Evolutionary conservation across 139 green algal species (phyloP).

Genomic region (Medakamo hakoo): DNA sequence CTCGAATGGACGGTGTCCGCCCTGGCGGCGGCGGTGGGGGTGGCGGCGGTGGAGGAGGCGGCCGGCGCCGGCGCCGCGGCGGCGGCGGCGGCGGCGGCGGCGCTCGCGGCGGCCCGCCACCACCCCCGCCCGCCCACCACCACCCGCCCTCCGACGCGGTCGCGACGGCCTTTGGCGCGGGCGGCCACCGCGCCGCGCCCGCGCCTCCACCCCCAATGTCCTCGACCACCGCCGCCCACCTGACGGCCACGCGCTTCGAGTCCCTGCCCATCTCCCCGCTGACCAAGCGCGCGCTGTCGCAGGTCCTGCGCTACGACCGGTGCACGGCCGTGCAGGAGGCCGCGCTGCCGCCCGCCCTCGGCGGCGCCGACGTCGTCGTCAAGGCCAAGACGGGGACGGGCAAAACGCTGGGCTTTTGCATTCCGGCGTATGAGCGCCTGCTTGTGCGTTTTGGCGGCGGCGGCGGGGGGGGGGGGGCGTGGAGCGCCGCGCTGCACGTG

Average conservation of each 20-base stretch:
- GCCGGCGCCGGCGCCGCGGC: background rate
- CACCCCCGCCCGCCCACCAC: no score
- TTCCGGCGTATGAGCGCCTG: slow-evolving; percentile 44
- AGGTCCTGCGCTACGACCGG: slow-evolving; percentile 30
- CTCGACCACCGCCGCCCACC: slow-evolving; percentile 1
- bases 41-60: background rate
- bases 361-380: slow-evolving; percentile 43
- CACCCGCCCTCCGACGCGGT: no score
- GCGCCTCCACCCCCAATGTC: background rate
- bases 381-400: slow-evolving; percentile 76
- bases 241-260: slow-evolving; percentile 10
- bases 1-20: no score
- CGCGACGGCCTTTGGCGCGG: no score
- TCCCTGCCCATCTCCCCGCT: slow-evolving; percentile 5
- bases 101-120: background rate
- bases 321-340: slow-evolving; percentile 33
- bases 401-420: slow-evolving; percentile 64
- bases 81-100: background rate
- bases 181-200: no score
- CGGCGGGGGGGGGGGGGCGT: background rate
- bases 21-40: slow-evolving; percentile 1
- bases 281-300: slow-evolving; percentile 17
- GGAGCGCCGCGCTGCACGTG: background rate
- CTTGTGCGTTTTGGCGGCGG: background rate
- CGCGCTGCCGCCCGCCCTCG: slow-evolving; percentile 16